Conservation (phyloP, 108 stramenopile species). For the Asterionellopsis glacialis region DNA sequence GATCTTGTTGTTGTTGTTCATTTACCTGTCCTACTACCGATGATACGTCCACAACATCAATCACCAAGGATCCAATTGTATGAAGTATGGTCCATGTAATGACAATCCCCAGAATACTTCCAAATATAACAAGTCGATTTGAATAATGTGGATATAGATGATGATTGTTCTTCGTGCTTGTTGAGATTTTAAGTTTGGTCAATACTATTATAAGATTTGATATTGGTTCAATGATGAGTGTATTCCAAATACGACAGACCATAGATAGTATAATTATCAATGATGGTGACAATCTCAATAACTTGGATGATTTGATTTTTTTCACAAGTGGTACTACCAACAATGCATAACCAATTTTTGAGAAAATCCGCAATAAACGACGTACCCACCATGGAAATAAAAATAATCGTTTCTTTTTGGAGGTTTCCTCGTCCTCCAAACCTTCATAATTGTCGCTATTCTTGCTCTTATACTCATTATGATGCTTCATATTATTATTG, state of each 20-base stretch:
- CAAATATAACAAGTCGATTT: constrained; percentile 9
- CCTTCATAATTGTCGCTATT: too few relatives aligned
- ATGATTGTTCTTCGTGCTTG: too few relatives aligned
- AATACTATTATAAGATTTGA: neutral
- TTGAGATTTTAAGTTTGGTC: neutral
- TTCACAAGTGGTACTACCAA: neutral
- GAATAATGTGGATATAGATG: neutral
- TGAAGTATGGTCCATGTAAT: constrained; percentile 8
- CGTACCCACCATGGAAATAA: constrained; percentile 31
- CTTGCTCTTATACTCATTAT: too few relatives aligned
- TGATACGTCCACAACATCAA: constrained; percentile 9
- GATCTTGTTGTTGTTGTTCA: too few relatives aligned
- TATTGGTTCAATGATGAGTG: neutral
- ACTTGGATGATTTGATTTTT: neutral
- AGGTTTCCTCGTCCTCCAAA: too few relatives aligned
- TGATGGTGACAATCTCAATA: too few relatives aligned
- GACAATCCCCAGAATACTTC: constrained; percentile 14
- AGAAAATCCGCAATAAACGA: constrained; percentile 3
- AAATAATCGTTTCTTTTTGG: too few relatives aligned
- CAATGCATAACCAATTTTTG: constrained; percentile 6
- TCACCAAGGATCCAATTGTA: constrained; percentile 38
- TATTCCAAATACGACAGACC: neutral
- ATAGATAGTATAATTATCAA: neutral
- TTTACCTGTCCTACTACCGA: too few relatives aligned
- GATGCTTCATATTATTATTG: too few relatives aligned